phyloP scores from a whole-genome alignment of 352 stramenopile species.

The Globisporangium nunn region DNA sequence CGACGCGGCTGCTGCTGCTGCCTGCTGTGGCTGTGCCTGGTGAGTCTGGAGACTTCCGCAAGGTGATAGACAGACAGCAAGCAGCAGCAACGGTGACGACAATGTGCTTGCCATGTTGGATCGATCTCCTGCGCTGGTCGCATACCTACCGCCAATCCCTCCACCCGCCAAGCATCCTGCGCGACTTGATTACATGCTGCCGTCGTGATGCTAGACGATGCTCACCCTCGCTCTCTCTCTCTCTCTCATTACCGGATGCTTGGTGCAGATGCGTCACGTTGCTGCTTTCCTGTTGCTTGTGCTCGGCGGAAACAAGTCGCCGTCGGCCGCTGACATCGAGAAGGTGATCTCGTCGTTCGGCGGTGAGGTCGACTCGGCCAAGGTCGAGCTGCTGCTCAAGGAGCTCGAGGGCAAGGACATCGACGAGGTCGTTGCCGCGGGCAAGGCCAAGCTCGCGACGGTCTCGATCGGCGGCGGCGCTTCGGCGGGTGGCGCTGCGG shows the following conservation, averaged over 20 bases:
- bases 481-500: conserved; percentile 26
- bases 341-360: conserved; percentile 82
- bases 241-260: background rate
- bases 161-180: background rate
- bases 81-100: background rate
- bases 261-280: conserved; percentile 87
- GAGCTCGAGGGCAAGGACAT: conserved; percentile 88
- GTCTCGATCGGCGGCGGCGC: conserved; percentile 64
- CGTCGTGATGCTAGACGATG: background rate
- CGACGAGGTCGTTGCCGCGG: conserved; percentile 77
- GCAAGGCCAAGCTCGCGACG: conserved; percentile 79
- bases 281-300: conserved; percentile 88
- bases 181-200: background rate
- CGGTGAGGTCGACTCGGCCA: conserved; percentile 69
- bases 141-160: background rate
- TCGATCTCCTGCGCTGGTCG: background rate
- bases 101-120: background rate
- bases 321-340: conserved; percentile 71
- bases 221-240: background rate
- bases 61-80: background rate
- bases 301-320: conserved; percentile 75
- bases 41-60: too few species aligned
- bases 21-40: too few species aligned
- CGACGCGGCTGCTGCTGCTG: too few species aligned
- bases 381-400: conserved; percentile 79